A percentile compares a stretch with the other conserved stretches of the same genome.
Evolutionary conservation across 495 filamentous ascomycete species (phyloP).

Genomic region (Penicillium ochrochloron): DNA sequence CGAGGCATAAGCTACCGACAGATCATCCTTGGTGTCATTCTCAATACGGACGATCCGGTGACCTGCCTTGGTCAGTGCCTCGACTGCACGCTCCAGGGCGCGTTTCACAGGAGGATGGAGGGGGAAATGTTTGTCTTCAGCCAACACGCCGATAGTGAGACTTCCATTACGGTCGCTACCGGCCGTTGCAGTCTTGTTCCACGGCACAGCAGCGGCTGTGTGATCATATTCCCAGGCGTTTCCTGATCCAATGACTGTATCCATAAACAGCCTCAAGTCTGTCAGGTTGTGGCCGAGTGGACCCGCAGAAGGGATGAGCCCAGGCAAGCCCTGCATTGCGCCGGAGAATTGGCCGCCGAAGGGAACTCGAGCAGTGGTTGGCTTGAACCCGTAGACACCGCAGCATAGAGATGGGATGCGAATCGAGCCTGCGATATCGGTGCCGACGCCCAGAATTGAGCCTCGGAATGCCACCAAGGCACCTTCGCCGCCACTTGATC

Average conservation of each 20-base stretch:
- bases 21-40: slow-evolving; percentile 13
- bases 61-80: slow-evolving; percentile 41
- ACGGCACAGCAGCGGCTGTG: slow-evolving; percentile 23
- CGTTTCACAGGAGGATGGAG: slow-evolving; percentile 59
- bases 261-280: slow-evolving; percentile 62
- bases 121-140: slow-evolving; percentile 53
- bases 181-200: slow-evolving; percentile 3
- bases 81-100: slow-evolving; percentile 47
- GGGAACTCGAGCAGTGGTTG: slow-evolving; percentile 59
- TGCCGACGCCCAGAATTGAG: slow-evolving; percentile 62
- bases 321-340: slow-evolving; percentile 19
- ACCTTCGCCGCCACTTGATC: slow-evolving; percentile 64
- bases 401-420: slow-evolving; percentile 63
- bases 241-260: slow-evolving; percentile 51
- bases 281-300: slow-evolving; percentile 61
- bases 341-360: slow-evolving; percentile 31
- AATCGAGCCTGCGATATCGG: slow-evolving; percentile 66
- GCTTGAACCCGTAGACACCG: slow-evolving; percentile 65
- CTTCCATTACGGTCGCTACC: slow-evolving; percentile 6
- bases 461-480: slow-evolving; percentile 60
- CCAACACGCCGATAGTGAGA: slow-evolving; percentile 55
- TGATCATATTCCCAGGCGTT: slow-evolving; percentile 48
- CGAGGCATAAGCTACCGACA: slow-evolving; percentile 25
- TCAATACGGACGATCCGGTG: slow-evolving; percentile 49
- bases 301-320: slow-evolving; percentile 38